These are phyloP conservation scores for Mucor velutinosus DNA, from an alignment of 371 early-diverging fungal genomes.

Conservation along the genomic window DNA sequence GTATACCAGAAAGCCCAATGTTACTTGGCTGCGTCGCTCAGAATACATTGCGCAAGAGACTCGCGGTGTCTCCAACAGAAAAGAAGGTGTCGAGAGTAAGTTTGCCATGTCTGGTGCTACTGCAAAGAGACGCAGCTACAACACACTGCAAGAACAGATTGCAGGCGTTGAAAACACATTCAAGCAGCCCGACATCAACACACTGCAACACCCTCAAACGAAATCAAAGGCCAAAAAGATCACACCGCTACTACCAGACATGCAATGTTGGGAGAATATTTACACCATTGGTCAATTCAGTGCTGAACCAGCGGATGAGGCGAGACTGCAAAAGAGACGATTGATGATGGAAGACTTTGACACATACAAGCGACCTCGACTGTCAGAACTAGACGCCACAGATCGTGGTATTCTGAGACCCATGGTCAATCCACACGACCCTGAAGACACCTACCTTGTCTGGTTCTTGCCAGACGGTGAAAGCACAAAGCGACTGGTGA, in stretches of 20 bases:
- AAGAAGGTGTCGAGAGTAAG: conserved; percentile 32
- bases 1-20: conserved; percentile 38
- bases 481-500: conserved; percentile 33
- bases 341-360: background rate
- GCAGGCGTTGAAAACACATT: conserved; percentile 75
- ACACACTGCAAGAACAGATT: conserved; percentile 65
- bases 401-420: conserved; percentile 63
- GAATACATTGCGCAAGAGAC: conserved; percentile 60
- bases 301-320: conserved; percentile 68
- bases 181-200: conserved; percentile 46
- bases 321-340: conserved; percentile 30
- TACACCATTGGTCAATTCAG: conserved; percentile 76
- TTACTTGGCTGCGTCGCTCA: conserved; percentile 70
- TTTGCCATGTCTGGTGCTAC: conserved; percentile 35
- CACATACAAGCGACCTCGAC: conserved; percentile 10
- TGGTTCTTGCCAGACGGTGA: conserved; percentile 53
- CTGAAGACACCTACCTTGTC: conserved; percentile 49
- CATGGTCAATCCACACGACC: conserved; percentile 56
- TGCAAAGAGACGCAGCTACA: conserved; percentile 31
- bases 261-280: conserved; percentile 62
- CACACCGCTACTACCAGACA: conserved; percentile 79
- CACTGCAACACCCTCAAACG: conserved; percentile 75
- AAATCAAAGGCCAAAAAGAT: conserved; percentile 74
- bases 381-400: conserved; percentile 42
- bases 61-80: conserved; percentile 25